Conservation (phyloP, 2,329 filamentous ascomycete genomes). For the Ophiostoma angusticollis region DNA sequence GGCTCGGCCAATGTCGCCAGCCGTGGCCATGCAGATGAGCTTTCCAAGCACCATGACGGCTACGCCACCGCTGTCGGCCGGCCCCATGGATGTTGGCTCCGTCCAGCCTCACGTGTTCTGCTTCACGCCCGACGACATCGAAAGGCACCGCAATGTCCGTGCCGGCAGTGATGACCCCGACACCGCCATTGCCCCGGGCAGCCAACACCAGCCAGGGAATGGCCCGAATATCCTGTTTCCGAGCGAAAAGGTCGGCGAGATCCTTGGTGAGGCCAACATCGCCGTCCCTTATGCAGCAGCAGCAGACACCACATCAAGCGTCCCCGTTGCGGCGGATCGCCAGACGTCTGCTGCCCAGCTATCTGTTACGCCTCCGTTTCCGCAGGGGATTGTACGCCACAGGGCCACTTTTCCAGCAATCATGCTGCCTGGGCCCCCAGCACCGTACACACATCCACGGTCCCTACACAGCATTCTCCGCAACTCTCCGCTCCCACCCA, state of each 20-base stretch:
- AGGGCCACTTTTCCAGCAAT: constrained; percentile 25
- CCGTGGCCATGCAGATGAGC: constrained; percentile 28
- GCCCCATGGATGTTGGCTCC: constrained; percentile 29
- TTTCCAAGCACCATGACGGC: constrained; percentile 46
- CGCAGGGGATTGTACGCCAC: constrained; percentile 16
- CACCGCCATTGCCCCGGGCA: background rate
- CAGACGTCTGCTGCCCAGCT: constrained; percentile 4
- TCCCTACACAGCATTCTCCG: constrained; percentile 51
- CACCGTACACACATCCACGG: constrained; percentile 46
- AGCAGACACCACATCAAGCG: no score
- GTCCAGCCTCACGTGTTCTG: constrained; percentile 29
- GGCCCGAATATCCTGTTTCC: no score
- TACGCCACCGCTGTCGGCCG: constrained; percentile 46
- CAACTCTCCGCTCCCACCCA: constrained; percentile 49
- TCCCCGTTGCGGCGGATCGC: no score
- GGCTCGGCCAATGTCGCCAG: constrained; percentile 37
- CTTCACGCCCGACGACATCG: constrained; percentile 23
- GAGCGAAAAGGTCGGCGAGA: no score
- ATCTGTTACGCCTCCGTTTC: constrained; percentile 15
- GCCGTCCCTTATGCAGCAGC: no score
- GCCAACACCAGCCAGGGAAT: background rate
- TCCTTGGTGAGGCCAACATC: no score
- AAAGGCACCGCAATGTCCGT: background rate
- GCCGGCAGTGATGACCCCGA: background rate
- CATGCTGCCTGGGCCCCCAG: constrained; percentile 16